Conservation (phyloP, 805 yeast genomes). For the Wickerhamomyces silvicola region DNA sequence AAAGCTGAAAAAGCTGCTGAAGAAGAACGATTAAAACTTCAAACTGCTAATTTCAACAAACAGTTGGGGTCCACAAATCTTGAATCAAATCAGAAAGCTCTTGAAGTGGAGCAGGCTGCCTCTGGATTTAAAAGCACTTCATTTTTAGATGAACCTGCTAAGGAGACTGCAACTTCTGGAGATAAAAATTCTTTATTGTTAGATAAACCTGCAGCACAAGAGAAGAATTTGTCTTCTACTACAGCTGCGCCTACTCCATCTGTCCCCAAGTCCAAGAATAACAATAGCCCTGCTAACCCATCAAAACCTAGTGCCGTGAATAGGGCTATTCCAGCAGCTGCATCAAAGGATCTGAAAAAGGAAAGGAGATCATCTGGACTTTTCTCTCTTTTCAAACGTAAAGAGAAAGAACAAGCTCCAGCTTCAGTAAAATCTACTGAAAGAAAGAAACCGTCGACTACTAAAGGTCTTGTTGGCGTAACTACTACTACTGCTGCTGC, state of each 20-base stretch:
- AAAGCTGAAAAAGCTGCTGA: too few species aligned
- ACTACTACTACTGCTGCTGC: slow-evolving; percentile 8
- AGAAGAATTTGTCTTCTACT: slow-evolving; percentile 1
- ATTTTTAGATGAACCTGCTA: too few species aligned
- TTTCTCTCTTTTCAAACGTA: slow-evolving; percentile 3
- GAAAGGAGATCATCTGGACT: slow-evolving; percentile 8
- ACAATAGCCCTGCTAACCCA: background rate
- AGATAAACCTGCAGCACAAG: background rate
- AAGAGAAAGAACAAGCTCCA: slow-evolving; percentile 1
- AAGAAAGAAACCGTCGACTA: slow-evolving; percentile 1
- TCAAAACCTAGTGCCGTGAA: background rate
- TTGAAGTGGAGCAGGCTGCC: too few species aligned
- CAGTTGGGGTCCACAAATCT: too few species aligned
- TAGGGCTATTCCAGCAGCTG: background rate
- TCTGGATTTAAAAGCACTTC: slow-evolving; percentile 1
- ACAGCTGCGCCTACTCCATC: slow-evolving; percentile 1
- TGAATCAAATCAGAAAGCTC: too few species aligned
- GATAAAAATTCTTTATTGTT: too few species aligned
- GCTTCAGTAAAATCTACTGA: too few species aligned
- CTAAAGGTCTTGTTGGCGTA: slow-evolving; percentile 3
- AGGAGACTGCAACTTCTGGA: background rate
- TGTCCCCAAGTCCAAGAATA: background rate
- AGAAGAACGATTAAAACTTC: background rate
- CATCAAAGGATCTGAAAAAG: background rate
- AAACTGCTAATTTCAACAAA: background rate